phyloP scores from a whole-genome alignment of 352 stramenopile species.

The Pythium chondricola region DNA sequence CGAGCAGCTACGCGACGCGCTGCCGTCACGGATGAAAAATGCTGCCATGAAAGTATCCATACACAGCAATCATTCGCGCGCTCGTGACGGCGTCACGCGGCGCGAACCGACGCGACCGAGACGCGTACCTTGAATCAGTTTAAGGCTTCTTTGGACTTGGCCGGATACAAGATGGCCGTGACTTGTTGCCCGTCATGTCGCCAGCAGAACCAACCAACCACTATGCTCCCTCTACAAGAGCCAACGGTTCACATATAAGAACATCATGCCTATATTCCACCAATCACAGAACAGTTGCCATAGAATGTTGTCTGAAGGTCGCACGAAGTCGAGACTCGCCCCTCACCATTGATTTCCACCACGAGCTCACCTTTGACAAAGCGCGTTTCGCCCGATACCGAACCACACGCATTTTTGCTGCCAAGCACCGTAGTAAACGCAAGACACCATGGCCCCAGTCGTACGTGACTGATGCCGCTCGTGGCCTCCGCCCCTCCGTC shows the following conservation, averaged over 20 bases:
- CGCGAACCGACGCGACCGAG: too few relatives aligned
- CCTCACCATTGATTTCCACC: slow-evolving; percentile 16
- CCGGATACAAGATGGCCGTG: slow-evolving; percentile 84
- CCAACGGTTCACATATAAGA: slow-evolving; percentile 11
- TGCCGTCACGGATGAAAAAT: not conserved
- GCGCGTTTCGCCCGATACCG: not conserved
- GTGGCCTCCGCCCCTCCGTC: not conserved
- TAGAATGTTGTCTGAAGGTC: slow-evolving; percentile 14
- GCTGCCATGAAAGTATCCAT: too few relatives aligned
- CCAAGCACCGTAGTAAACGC: slow-evolving; percentile 23
- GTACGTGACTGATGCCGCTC: not conserved
- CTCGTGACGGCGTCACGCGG: too few relatives aligned
- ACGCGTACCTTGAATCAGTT: slow-evolving; percentile 90
- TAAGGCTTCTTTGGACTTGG: slow-evolving; percentile 84
- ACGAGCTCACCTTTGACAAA: not conserved
- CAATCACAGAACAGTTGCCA: slow-evolving; percentile 19
- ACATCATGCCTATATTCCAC: slow-evolving; percentile 14
- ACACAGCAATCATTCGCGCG: too few relatives aligned
- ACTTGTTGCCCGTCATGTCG: slow-evolving; percentile 13
- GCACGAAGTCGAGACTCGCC: slow-evolving; percentile 8
- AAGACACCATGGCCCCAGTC: slow-evolving; percentile 31
- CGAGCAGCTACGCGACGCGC: not conserved
- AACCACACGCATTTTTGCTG: slow-evolving; percentile 19
- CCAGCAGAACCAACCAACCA: slow-evolving; percentile 33
- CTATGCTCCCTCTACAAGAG: slow-evolving; percentile 43